Evolutionary conservation across 495 filamentous ascomycete species (phyloP).

Genomic region (Talaromyces borbonicus): DNA sequence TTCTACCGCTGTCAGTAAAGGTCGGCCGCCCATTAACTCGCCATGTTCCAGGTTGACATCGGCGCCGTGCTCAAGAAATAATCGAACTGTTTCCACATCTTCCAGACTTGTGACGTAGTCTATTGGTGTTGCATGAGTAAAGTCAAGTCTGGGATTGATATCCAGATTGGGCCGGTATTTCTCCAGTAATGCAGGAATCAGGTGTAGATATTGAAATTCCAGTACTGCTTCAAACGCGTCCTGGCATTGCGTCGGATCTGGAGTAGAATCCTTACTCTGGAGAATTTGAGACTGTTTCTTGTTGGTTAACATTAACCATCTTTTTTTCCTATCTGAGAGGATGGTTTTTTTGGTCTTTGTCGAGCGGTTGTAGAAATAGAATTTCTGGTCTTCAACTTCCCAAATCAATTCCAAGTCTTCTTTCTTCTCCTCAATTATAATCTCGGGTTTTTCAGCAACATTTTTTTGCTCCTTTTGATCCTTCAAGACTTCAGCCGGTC

Average conservation of each 20-base stretch:
- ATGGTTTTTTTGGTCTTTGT: background rate
- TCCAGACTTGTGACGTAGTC: conserved; percentile 3
- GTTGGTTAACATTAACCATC: background rate
- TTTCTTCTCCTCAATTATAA: background rate
- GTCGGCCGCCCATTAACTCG: background rate
- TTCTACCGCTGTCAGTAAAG: background rate
- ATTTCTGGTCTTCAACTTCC: background rate
- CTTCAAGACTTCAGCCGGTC: background rate
- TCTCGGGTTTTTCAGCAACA: background rate
- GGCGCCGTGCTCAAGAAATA: conserved; percentile 2
- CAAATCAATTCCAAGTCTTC: conserved; percentile 2
- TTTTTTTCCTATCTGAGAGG: no score
- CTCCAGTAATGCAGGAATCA: conserved; percentile 1
- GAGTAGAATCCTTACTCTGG: background rate
- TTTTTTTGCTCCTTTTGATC: background rate
- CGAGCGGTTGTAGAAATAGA: conserved; percentile 4
- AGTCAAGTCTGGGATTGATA: background rate
- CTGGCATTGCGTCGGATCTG: background rate
- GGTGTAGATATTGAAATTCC: conserved; percentile 1
- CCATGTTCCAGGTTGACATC: conserved; percentile 4
- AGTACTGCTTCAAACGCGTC: conserved; percentile 1
- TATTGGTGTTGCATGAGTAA: background rate
- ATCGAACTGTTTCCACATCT: conserved; percentile 2
- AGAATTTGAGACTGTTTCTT: background rate
- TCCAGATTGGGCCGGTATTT: background rate